Conservation (phyloP, 805 yeast species). For the Phaffomyces antillensis region DNA sequence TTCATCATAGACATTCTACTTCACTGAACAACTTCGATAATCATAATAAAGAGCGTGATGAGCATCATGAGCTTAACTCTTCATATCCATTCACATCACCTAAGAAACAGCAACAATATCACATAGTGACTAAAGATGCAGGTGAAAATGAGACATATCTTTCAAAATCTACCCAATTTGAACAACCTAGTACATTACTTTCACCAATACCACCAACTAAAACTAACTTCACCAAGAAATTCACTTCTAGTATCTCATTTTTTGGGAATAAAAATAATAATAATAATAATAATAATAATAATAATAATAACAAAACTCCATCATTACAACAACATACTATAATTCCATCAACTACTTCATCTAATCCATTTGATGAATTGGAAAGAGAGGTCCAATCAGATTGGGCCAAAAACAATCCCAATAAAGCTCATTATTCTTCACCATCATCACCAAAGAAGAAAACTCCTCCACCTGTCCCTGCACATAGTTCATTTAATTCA, state of each 20-base stretch:
- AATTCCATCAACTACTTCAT: not conserved
- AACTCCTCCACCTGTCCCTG: constrained; percentile 22
- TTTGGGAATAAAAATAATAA: not conserved
- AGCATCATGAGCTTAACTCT: no score
- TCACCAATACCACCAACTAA: not conserved
- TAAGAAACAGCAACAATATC: not conserved
- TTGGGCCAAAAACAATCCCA: constrained; percentile 18
- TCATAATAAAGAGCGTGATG: no score
- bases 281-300: not conserved
- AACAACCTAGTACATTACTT: not conserved
- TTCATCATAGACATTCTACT: not conserved
- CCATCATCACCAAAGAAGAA: constrained; percentile 3
- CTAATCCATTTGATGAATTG: constrained; percentile 26
- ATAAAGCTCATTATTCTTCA: not conserved
- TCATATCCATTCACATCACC: no score
- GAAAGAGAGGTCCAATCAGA: constrained; percentile 29
- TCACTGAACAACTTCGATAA: not conserved
- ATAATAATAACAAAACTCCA: not conserved
- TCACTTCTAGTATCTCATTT: constrained; percentile 8
- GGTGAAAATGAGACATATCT: not conserved
- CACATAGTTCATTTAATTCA: constrained; percentile 14
- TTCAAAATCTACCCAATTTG: not conserved
- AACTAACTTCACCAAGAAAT: constrained; percentile 11
- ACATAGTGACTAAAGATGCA: not conserved
- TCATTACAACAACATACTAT: not conserved